phyloP scores from a whole-genome alignment of 768 basidiomycete genomes.

The Cystofilobasidium macerans region DNA sequence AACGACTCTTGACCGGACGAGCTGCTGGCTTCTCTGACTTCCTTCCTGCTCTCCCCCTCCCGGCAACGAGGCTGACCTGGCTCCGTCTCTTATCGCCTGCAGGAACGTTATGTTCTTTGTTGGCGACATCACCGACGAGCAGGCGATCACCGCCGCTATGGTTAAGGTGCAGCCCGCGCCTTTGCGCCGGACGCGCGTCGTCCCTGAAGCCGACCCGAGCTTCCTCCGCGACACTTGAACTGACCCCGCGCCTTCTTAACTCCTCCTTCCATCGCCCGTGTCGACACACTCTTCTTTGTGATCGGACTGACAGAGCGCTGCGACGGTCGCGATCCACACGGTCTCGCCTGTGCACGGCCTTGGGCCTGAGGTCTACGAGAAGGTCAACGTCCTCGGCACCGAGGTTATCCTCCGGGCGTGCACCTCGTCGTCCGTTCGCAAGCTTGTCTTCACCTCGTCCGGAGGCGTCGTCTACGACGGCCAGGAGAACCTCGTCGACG shows the following conservation, averaged over 20 bases:
- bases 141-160: slow-evolving; percentile 59
- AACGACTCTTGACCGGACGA: too few species aligned
- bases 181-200: neutral
- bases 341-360: slow-evolving; percentile 69
- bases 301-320: slow-evolving; percentile 57
- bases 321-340: slow-evolving; percentile 90
- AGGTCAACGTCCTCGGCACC: slow-evolving; percentile 80
- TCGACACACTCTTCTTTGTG: neutral
- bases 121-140: slow-evolving; percentile 73
- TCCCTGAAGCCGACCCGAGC: too few species aligned
- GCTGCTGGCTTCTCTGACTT: too few species aligned
- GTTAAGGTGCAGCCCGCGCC: slow-evolving; percentile 49
- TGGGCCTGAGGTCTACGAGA: slow-evolving; percentile 64
- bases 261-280: neutral
- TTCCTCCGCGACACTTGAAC: neutral
- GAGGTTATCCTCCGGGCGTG: slow-evolving; percentile 60
- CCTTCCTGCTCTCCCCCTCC: neutral
- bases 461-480: slow-evolving; percentile 86
- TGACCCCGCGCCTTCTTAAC: neutral
- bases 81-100: neutral
- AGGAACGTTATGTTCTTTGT: slow-evolving; percentile 58
- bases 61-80: neutral
- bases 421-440: slow-evolving; percentile 56
- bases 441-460: slow-evolving; percentile 89
- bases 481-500: slow-evolving; percentile 56